Evolutionary conservation across 2,329 filamentous ascomycete species (phyloP), one percentile per base, ranked within the genome.

Genomic region (Ilyonectria robusta): DNA sequence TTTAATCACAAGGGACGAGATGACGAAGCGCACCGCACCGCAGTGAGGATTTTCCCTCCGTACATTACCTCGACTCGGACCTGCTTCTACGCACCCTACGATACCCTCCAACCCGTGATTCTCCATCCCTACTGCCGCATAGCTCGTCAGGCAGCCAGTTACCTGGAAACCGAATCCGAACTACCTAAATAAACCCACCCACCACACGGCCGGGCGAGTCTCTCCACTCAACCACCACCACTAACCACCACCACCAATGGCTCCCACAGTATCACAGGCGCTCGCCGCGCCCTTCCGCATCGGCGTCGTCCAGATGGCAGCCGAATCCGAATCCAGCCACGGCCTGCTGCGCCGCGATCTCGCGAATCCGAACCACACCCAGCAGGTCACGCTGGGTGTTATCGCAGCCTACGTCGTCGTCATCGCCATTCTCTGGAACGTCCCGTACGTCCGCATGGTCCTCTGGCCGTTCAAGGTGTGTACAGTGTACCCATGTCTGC

Each of bases 401-500:
- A 93, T 94, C 72, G 91, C 81, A 9, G 90, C 85, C 40, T 94
- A 94, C 79, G 86, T 92, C 2, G 92, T 94, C 19, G 86, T 86
- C 53, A 95, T 95, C 70, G 92, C 92, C 5, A 84, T 95, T 47
- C 83, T 95, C 4, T 95, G 93, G 93, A 94, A 94, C 80, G 79
- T 94, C 1, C 93, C 93, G 1, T 94, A 93, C 78, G 81, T 95
- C n/a, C 86, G 88, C 62, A 92, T 89, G 85, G 85, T 91, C 1
- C 82, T 95, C 40, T 95, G 92, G 92, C 93, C 93, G 4, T 94
- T 95, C 84, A 95, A 95, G 83, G 91, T 92, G 78, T 70, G 78
- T 67, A 17, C 4, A n/a, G 78, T 70, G 78, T 67, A 17, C 4
- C 19, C n/a, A 4, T 51, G 21, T 60, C 11, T 37, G 31, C 29